phyloP scores from a whole-genome alignment of 371 early-diverging fungal species.

The Gilbertella persicaria region DNA sequence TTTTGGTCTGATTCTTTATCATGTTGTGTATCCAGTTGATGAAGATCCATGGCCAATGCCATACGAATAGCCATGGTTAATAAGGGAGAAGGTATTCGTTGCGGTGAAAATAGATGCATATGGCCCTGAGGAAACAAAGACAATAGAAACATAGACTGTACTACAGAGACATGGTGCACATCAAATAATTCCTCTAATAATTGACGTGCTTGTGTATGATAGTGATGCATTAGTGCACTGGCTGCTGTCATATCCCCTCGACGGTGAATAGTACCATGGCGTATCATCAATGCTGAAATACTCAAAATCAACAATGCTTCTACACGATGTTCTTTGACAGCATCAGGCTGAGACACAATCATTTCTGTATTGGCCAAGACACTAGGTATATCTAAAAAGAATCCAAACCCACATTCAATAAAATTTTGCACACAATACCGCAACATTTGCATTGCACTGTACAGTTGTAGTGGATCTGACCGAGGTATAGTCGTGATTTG shows the following conservation, averaged over 20 bases:
- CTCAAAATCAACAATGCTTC: slow-evolving; percentile 39
- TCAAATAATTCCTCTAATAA: slow-evolving; percentile 49
- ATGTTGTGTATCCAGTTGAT: slow-evolving; percentile 27
- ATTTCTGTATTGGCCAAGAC: slow-evolving; percentile 35
- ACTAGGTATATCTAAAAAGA: slow-evolving; percentile 37
- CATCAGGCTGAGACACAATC: slow-evolving; percentile 32
- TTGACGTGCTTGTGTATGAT: slow-evolving; percentile 39
- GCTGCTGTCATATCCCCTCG: slow-evolving; percentile 25
- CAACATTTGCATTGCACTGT: slow-evolving; percentile 43
- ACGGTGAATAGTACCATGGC: slow-evolving; percentile 39
- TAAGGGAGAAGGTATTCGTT: slow-evolving; percentile 26
- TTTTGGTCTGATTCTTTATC: slow-evolving; percentile 33
- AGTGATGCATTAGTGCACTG: slow-evolving; percentile 31
- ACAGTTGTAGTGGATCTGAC: slow-evolving; percentile 22
- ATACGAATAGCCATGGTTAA: slow-evolving; percentile 30
- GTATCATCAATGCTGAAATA: slow-evolving; percentile 41
- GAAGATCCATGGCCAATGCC: slow-evolving; percentile 44
- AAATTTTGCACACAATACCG: slow-evolving; percentile 44
- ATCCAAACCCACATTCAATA: slow-evolving; percentile 40
- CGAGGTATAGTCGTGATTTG: slow-evolving; percentile 9
- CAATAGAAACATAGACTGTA: slow-evolving; percentile 42
- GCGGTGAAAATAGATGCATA: slow-evolving; percentile 32
- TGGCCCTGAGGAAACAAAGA: slow-evolving; percentile 45
- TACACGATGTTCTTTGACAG: slow-evolving; percentile 31
- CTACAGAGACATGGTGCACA: slow-evolving; percentile 36